These are phyloP conservation scores for Gossypium bickii DNA, from an alignment of 345 rosid species.

Conservation along the genomic window DNA sequence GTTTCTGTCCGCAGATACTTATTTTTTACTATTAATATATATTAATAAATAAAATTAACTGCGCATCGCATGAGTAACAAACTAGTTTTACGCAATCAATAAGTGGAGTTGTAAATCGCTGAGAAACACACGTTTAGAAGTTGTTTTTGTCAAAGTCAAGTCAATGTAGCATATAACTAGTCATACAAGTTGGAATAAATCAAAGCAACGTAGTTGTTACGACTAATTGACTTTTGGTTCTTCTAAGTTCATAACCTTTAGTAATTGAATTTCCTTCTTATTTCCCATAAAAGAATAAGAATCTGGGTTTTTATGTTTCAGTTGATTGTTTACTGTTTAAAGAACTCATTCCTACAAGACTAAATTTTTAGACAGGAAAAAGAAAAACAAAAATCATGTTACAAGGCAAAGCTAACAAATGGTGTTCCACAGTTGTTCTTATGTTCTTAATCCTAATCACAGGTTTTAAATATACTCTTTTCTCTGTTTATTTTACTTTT, in stretches of 20 bases:
- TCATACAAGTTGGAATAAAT: neutral
- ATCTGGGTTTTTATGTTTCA: neutral
- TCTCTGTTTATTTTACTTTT: neutral
- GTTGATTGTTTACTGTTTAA: neutral
- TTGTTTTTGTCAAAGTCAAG: neutral
- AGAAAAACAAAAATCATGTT: slow-evolving; percentile 21
- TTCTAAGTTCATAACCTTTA: neutral
- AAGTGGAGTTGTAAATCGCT: no score
- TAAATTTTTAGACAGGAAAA: neutral
- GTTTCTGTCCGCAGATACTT: neutral
- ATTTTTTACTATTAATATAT: no score
- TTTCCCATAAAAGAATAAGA: neutral
- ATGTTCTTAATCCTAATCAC: slow-evolving; percentile 23
- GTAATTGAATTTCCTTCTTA: neutral
- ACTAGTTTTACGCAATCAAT: no score
- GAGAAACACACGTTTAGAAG: no score
- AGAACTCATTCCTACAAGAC: neutral
- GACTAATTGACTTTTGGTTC: neutral
- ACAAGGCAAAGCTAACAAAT: slow-evolving; percentile 28
- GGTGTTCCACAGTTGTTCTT: slow-evolving; percentile 19
- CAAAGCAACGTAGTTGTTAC: neutral
- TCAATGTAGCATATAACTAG: neutral
- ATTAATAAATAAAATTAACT: no score
- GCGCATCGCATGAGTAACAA: no score
- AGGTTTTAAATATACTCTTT: slow-evolving; percentile 15